Conservation (phyloP, 108 stramenopile species). For the Skeletonema menzelii region DNA sequence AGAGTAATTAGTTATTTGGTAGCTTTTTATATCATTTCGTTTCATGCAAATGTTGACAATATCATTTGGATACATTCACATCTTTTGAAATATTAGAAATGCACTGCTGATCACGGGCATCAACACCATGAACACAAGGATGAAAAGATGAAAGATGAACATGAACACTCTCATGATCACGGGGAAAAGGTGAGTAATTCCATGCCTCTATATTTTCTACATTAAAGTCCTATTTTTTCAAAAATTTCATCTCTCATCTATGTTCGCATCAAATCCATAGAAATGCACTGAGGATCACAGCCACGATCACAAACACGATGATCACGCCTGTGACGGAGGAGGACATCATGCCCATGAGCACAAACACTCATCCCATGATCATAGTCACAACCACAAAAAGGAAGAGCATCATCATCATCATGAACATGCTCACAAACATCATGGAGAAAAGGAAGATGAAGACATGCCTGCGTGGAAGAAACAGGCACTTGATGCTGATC, state of each 20-base stretch:
- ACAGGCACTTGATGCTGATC: conserved; percentile 59
- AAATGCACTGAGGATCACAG: conserved; percentile 19
- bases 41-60: no score
- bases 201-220: not conserved
- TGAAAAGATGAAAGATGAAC: no score
- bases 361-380: not conserved
- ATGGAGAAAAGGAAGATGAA: conserved; percentile 30
- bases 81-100: not conserved
- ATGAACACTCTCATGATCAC: no score
- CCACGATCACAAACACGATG: conserved; percentile 23
- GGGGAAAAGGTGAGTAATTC: not conserved
- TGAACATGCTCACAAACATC: not conserved
- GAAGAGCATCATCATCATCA: conserved; percentile 15
- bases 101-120: conserved; percentile 22
- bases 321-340: conserved; percentile 8
- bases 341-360: not conserved
- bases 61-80: no score
- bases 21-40: not conserved
- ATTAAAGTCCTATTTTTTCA: not conserved
- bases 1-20: not conserved
- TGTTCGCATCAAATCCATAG: conserved; percentile 1
- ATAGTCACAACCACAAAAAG: conserved; percentile 13
- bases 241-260: not conserved
- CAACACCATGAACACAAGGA: not conserved
- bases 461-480: conserved; percentile 82